Evolutionary conservation across 202 grass and related monocot genomes (phyloP).

Genomic region (Zizania palustris): DNA sequence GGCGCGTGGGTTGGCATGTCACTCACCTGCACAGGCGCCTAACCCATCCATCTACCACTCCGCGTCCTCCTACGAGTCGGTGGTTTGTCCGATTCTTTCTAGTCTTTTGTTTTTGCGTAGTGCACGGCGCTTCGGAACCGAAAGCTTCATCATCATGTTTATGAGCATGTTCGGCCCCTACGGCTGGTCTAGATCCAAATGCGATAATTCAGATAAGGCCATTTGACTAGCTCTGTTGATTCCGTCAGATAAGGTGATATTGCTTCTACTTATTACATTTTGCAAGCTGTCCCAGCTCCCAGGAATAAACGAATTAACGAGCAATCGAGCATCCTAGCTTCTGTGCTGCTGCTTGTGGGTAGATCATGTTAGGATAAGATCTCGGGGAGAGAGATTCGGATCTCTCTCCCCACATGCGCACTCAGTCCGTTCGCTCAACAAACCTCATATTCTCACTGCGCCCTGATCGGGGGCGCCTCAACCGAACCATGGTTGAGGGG

Average conservation of each 20-base stretch:
- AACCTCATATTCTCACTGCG: no score
- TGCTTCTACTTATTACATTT: no score
- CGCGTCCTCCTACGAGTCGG: not conserved
- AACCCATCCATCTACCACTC: not conserved
- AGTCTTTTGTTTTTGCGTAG: constrained; percentile 8
- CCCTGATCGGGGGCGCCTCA: no score
- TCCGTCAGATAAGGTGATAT: no score
- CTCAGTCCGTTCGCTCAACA: no score
- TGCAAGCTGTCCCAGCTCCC: not conserved
- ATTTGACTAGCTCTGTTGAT: not conserved
- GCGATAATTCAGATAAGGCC: not conserved
- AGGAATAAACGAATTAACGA: not conserved
- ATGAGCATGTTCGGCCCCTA: no score
- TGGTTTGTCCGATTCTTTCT: constrained; percentile 34
- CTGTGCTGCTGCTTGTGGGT: not conserved
- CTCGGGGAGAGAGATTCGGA: no score
- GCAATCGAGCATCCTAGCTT: not conserved
- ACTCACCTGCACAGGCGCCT: not conserved
- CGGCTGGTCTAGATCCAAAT: no score
- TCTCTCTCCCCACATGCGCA: no score
- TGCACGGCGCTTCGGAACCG: constrained; percentile 18
- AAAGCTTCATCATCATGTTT: not conserved
- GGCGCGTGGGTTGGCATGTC: constrained; percentile 51
- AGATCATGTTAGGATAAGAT: no score
- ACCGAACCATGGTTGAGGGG: no score